Percentiles rank a stretch among this genome's conserved stretches.
These are phyloP conservation scores for Stephanodiscus triporus DNA, from an alignment of 108 stramenopile species.

Conservation along the genomic window DNA sequence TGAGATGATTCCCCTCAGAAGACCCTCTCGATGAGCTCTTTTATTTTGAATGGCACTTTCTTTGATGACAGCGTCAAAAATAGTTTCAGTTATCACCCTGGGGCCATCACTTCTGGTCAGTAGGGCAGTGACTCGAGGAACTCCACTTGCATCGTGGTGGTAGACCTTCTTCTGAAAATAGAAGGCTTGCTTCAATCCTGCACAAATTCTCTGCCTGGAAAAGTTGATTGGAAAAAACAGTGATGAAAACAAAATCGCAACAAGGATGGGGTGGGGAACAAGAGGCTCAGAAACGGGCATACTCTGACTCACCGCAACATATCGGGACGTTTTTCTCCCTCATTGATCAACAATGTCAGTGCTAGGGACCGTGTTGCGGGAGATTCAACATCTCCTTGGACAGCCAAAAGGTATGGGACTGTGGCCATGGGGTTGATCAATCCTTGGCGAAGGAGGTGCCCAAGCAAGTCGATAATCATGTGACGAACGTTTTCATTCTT, in stretches of 20 bases:
- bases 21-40: conserved; percentile 72
- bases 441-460: conserved; percentile 88
- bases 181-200: conserved; percentile 76
- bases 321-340: conserved; percentile 89
- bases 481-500: conserved; percentile 62
- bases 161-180: conserved; percentile 74
- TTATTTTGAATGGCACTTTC: conserved; percentile 68
- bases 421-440: conserved; percentile 89
- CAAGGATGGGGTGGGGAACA: background rate
- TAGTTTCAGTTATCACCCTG: conserved; percentile 58
- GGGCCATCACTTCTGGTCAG: conserved; percentile 49
- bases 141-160: conserved; percentile 43
- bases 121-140: conserved; percentile 58
- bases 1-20: conserved; percentile 56
- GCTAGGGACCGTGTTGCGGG: conserved; percentile 71
- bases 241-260: background rate
- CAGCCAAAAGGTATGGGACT: conserved; percentile 79
- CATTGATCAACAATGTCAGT: conserved; percentile 67
- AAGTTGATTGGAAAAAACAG: background rate
- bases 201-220: conserved; percentile 56
- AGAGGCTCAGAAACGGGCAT: conserved; percentile 29
- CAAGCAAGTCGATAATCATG: conserved; percentile 75
- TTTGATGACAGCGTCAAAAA: conserved; percentile 81
- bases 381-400: conserved; percentile 87
- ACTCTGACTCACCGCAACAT: conserved; percentile 56